Evolutionary conservation across 1,284 basidiomycete species (phyloP).

Genomic region (Apiotrichum montevideense): DNA sequence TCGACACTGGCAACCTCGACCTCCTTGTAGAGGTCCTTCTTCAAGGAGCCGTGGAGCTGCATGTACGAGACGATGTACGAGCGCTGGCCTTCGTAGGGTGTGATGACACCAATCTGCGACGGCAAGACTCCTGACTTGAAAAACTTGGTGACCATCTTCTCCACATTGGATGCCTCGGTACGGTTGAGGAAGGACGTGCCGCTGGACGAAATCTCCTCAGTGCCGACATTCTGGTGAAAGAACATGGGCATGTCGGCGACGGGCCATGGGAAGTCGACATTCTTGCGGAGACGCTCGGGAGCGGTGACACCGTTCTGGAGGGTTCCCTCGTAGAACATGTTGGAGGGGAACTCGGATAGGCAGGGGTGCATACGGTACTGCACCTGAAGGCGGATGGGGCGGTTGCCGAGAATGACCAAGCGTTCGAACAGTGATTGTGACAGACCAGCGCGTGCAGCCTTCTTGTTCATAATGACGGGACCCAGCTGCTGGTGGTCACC

Average conservation of each 20-base stretch:
- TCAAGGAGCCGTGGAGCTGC: conserved; percentile 96
- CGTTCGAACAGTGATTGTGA: conserved; percentile 98
- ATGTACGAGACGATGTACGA: conserved; percentile 98
- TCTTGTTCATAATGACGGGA: conserved; percentile 99
- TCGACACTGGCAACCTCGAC: conserved; percentile 99
- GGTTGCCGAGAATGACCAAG: conserved; percentile 87
- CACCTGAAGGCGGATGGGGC: conserved; percentile 95
- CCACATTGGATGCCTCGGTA: conserved; percentile 97
- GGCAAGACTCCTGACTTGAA: conserved; percentile 98
- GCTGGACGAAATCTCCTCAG: conserved; percentile 97
- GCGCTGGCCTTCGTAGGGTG: conserved; percentile 98
- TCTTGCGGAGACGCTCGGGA: conserved; percentile 90
- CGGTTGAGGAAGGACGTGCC: conserved; percentile 98
- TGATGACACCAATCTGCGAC: conserved; percentile 94
- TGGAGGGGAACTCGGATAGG: conserved; percentile 96
- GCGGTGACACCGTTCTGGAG: conserved; percentile 99
- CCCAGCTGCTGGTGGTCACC: conserved; percentile 98
- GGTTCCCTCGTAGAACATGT: conserved; percentile 99
- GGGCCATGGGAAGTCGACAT: conserved; percentile 99
- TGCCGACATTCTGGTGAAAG: conserved; percentile 98
- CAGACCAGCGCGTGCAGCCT: conserved; percentile 92
- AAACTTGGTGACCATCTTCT: conserved; percentile 99
- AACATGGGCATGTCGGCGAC: conserved; percentile 98
- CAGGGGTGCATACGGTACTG: conserved; percentile 99
- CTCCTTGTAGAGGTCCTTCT: conserved; percentile 99